A percentile compares a stretch with the other conserved stretches of the same genome.
These are phyloP conservation scores for Candida mattraensis DNA, from an alignment of 805 yeast genomes.

Conservation along the genomic window DNA sequence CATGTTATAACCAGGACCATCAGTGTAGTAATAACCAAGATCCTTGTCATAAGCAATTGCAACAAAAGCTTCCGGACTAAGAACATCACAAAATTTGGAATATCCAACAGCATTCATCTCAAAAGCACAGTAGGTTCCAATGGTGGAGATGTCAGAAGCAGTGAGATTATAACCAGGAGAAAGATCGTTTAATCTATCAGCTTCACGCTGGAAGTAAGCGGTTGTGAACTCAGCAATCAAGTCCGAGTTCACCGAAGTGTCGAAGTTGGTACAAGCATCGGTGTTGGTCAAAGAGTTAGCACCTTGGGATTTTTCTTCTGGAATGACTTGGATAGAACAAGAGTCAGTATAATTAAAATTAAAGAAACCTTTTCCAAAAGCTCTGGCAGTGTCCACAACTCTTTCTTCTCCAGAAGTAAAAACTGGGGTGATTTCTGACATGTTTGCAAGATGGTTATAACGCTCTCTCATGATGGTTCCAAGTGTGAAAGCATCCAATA, in stretches of 20 bases:
- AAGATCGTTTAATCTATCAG: slow-evolving; percentile 50
- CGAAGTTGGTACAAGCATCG: slow-evolving; percentile 27
- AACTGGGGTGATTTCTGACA: slow-evolving; percentile 39
- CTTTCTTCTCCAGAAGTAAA: slow-evolving; percentile 54
- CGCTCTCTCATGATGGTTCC: slow-evolving; percentile 49
- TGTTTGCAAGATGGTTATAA: slow-evolving; percentile 46
- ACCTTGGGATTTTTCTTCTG: slow-evolving; percentile 48
- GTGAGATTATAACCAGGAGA: slow-evolving; percentile 55
- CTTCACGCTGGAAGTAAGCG: slow-evolving; percentile 37
- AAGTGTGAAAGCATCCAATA: slow-evolving; percentile 42
- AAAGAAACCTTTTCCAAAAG: slow-evolving; percentile 57
- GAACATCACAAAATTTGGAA: slow-evolving; percentile 62
- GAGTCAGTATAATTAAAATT: slow-evolving; percentile 38
- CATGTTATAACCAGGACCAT: slow-evolving; percentile 60
- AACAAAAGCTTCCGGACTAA: slow-evolving; percentile 65
- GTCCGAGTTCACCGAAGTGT: slow-evolving; percentile 32
- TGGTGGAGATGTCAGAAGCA: slow-evolving; percentile 44
- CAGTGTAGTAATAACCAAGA: slow-evolving; percentile 52
- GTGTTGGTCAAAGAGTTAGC: slow-evolving; percentile 49
- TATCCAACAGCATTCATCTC: slow-evolving; percentile 67
- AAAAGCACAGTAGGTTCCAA: slow-evolving; percentile 66
- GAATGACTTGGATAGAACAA: slow-evolving; percentile 40
- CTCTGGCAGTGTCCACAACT: slow-evolving; percentile 48
- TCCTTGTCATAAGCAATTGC: slow-evolving; percentile 58
- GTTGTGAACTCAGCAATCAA: slow-evolving; percentile 29